Base-by-base conservation (phyloP, 1,284 basidiomycete species). In the Mrakiaceae sp. region DNA sequence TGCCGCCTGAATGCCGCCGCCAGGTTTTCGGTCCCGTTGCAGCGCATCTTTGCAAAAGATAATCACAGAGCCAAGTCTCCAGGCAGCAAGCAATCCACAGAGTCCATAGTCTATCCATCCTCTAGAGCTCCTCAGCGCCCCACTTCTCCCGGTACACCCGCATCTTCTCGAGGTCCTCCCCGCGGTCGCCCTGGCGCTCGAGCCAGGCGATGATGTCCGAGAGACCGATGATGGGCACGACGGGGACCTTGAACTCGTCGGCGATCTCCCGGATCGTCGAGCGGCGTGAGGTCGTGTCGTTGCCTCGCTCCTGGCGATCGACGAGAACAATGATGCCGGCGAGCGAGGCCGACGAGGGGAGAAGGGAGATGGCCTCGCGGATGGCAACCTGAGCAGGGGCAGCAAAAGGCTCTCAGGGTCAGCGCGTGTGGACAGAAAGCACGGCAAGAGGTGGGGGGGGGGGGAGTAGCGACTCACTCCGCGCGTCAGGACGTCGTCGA, bases 401-500 rank as follows among this genome's bases (percentile, higher is more conserved):
- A 47, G 16, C 27, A 43, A 10, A 47, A 43, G 40, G 47, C 27
- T 10, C 3, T 27, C 27, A 27, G 27, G 27, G 27, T 27, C 27
- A 27, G 27, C 27, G 27, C 27, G 27, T 27, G 27, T 3, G 3
- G 4, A 48, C 6, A n/a, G 60, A 48, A 46, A 27, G 12, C 11
- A 27, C 51, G 16, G 49, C 27, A 44, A 51, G 44, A 39, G 9
- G 40, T 43, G 40, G 14, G 11, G n/a, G 43, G n/a, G 43, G 53
- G 9, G 16, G n/a, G n/a, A 62, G 42, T 44, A 55, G 10, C 27
- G 14, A 70, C 69, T 62, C 58, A 70, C 70, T 11, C 95, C 95
- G 10, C 90, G 86, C 0, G 96, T 98, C 79, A 98, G 93, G 59
- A 98, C 96, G 71, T 98, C 95, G 80, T 98, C 95, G 51, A 98